Evolutionary conservation across 78 protist species (phyloP).

Genomic region (Polysphondylium violaceum): DNA sequence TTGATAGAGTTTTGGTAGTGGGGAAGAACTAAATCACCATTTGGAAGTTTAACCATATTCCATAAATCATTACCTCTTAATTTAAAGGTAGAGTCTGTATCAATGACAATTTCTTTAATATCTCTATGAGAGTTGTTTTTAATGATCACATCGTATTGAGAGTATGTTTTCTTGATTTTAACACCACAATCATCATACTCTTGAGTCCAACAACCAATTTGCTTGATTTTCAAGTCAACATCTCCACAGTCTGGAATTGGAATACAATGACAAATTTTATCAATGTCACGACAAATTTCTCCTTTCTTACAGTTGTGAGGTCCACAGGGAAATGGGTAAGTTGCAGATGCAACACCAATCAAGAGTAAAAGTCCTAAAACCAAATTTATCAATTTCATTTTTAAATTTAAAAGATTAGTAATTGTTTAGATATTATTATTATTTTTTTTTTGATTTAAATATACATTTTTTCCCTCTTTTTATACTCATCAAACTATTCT

Average conservation of each 20-base stretch:
- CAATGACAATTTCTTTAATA: background rate
- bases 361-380: background rate
- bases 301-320: background rate
- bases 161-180: no score
- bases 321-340: background rate
- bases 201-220: no score
- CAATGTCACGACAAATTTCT: background rate
- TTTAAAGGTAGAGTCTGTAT: background rate
- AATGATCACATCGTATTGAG: slow-evolving; percentile 1
- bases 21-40: slow-evolving; percentile 17
- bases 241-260: no score
- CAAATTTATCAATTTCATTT: background rate
- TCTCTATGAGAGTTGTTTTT: background rate
- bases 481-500: no score
- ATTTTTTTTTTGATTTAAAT: background rate
- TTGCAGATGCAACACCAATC: background rate
- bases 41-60: slow-evolving; percentile 13
- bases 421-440: background rate
- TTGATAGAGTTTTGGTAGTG: slow-evolving; percentile 25
- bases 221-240: no score
- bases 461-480: background rate
- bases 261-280: background rate
- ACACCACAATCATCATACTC: no score
- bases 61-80: background rate
- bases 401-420: background rate